phyloP scores from a whole-genome alignment of 2,329 filamentous ascomycete species.

The Beauveria scarabaeidicola region DNA sequence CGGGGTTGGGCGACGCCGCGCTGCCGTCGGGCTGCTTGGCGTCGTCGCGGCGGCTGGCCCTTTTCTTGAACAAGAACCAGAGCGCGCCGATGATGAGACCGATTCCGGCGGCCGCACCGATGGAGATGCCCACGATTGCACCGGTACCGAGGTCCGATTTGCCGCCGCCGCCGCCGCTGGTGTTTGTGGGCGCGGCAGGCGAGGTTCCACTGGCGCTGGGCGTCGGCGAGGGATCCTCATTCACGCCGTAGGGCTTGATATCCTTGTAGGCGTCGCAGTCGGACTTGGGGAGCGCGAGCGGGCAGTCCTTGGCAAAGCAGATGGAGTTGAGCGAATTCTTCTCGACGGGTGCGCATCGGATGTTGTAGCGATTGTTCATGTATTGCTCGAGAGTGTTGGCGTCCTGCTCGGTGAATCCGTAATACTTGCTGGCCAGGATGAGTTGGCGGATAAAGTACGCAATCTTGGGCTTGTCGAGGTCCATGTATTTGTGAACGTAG shows the following conservation, averaged over 20 bases:
- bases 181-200: neutral
- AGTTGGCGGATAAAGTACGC: constrained; percentile 25
- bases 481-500: constrained; percentile 27
- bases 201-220: neutral
- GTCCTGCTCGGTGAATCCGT: constrained; percentile 22
- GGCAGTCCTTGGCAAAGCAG: constrained; percentile 20
- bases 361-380: constrained; percentile 23
- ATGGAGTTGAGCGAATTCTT: constrained; percentile 19
- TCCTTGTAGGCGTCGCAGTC: constrained; percentile 21
- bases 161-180: neutral
- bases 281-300: constrained; percentile 18
- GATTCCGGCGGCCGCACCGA: neutral
- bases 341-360: constrained; percentile 19
- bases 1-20: neutral
- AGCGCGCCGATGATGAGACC: neutral
- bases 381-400: constrained; percentile 14
- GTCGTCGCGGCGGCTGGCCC: neutral
- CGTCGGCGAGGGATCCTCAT: neutral
- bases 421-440: constrained; percentile 17
- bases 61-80: constrained; percentile 2
- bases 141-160: neutral
- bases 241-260: constrained; percentile 13
- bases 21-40: neutral
- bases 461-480: constrained; percentile 21
- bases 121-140: constrained; percentile 4